Percentiles rank a stretch among this genome's conserved stretches.
These are phyloP conservation scores for Pulveroboletus ravenelii DNA, from an alignment of 768 basidiomycete genomes.

Conservation along the genomic window DNA sequence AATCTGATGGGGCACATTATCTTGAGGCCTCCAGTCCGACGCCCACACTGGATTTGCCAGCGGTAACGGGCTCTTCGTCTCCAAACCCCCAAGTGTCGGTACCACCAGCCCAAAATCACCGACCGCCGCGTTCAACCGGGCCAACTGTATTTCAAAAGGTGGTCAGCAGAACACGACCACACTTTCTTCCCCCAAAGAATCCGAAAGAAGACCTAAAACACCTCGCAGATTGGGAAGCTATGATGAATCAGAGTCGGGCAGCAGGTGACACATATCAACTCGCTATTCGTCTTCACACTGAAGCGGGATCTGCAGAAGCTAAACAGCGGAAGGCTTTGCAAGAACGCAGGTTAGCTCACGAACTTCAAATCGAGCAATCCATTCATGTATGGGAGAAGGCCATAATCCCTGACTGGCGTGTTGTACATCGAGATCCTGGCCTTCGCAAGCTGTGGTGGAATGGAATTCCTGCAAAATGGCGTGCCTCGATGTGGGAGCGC, in stretches of 20 bases:
- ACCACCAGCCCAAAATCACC: constrained; percentile 30
- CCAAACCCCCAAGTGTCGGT: constrained; percentile 19
- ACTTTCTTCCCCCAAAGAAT: constrained; percentile 79
- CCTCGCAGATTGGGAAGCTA: constrained; percentile 77
- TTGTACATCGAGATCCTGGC: constrained; percentile 58
- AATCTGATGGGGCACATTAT: not conserved
- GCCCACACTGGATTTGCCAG: constrained; percentile 20
- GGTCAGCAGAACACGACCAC: constrained; percentile 78
- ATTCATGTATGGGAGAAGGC: constrained; percentile 72
- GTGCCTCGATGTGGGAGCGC: constrained; percentile 77
- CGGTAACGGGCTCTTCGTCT: constrained; percentile 29
- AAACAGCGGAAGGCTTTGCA: constrained; percentile 60
- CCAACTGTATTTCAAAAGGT: constrained; percentile 76
- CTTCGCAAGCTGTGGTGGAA: constrained; percentile 82
- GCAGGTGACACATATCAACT: constrained; percentile 46
- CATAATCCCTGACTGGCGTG: constrained; percentile 80
- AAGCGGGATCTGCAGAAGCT: constrained; percentile 46
- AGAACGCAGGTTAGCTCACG: constrained; percentile 59
- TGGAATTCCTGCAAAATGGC: constrained; percentile 78
- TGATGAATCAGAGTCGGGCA: constrained; percentile 78
- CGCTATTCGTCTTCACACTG: constrained; percentile 1
- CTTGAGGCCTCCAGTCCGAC: not conserved
- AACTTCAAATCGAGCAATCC: constrained; percentile 65
- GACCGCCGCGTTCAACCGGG: constrained; percentile 50
- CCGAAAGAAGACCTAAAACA: constrained; percentile 78